Evolutionary conservation across 208 protist species (phyloP), one percentile per base, ranked within the genome.

Genomic region (Entamoeba moshkovskii): DNA sequence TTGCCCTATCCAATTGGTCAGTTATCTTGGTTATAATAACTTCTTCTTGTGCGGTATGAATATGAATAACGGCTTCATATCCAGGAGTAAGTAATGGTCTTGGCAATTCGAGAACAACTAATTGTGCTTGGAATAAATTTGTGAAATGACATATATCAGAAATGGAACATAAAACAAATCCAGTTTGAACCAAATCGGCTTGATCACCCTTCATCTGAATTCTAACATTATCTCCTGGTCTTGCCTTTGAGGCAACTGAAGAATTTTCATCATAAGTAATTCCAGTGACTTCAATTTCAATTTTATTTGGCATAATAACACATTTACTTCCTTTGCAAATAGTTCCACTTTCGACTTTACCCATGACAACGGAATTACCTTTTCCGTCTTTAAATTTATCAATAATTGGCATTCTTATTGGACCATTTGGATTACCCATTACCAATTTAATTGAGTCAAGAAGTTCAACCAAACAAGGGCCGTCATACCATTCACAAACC

Each of bases 351-450:
- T 94, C 93, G 13, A 94, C 13, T 92, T 92, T 91, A 18, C 93
- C 93, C 59, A 85, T 85, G 44, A 92, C n/a, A 45, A 48, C 66
- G 42, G 48, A 52, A 45, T 4, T 29, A 2, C 15, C 22, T 46
- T 29, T 45, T n/a, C 92, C 46, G 2, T 93, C 92, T 47, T 52
- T 42, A 29, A 93, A 22, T 3, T 92, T 94, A n/a, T 44, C 52
- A 6, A 47, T 45, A 13, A 94, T 38, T 48, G 95, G 94, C 46
- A 96, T 52, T 45, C 95, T 52, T 33, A 96, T 44, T 4, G 95
- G 94, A 93, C 93, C 94, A 44, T 95, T 93, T n/a, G 49, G 48
- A n/a, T 93, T 93, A 22, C 94, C n/a, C 38, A 92, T 92, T 1
- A 95, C 94, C 42, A 94, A 59, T 93, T 95, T 93, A 46, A 95